phyloP scores from a whole-genome alignment of 257 asterid genomes.

The Haberlea rhodopensis region DNA sequence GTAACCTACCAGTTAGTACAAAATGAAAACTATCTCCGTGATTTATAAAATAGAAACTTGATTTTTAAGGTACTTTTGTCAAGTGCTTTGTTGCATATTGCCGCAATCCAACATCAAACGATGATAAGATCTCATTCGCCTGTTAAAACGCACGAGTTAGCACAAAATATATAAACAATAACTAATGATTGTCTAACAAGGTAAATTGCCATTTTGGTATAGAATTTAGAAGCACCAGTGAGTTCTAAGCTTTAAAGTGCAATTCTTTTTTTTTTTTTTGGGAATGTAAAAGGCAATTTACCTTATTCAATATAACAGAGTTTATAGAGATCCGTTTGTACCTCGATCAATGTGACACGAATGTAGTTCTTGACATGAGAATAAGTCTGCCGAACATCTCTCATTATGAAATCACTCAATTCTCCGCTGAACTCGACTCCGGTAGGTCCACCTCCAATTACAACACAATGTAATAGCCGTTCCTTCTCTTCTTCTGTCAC shows the following conservation, averaged over 20 bases:
- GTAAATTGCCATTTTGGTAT: no score
- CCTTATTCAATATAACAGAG: background rate
- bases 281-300: no score
- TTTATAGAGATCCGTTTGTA: conserved; percentile 17
- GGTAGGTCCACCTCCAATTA: conserved; percentile 94
- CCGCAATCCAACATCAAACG: conserved; percentile 78
- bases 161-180: background rate
- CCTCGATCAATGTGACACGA: conserved; percentile 92
- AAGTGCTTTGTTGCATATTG: conserved; percentile 89
- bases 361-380: conserved; percentile 87
- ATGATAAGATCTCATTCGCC: conserved; percentile 91
- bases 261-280: no score
- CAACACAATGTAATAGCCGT: conserved; percentile 79
- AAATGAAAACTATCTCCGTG: background rate
- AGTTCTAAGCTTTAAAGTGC: background rate
- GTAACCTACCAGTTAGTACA: background rate
- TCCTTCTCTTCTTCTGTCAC: conserved; percentile 86
- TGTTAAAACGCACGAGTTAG: conserved; percentile 26
- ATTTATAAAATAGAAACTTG: background rate
- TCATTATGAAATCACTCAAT: conserved; percentile 83
- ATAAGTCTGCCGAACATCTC: conserved; percentile 74
- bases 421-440: conserved; percentile 97
- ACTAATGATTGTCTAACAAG: background rate
- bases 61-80: conserved; percentile 57
- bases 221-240: no score